These are phyloP conservation scores for Stereum hirsutum DNA, from an alignment of 1,284 basidiomycete species.

Conservation along the genomic window DNA sequence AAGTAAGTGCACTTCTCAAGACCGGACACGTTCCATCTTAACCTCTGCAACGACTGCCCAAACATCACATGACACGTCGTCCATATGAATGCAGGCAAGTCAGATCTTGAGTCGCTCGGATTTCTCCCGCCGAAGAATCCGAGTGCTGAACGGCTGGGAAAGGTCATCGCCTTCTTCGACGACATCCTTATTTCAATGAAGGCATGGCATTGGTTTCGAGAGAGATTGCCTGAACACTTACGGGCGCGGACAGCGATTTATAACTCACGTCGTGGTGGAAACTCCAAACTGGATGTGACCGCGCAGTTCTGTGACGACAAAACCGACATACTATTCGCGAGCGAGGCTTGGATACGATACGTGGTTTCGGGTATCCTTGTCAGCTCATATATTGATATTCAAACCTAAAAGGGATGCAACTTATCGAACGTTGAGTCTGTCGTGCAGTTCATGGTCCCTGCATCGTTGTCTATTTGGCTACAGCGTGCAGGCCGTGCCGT, in stretches of 20 bases:
- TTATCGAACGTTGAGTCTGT: not conserved
- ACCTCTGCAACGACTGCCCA: slow-evolving; percentile 1
- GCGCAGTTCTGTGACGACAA: not conserved
- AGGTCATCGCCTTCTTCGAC: slow-evolving; percentile 1
- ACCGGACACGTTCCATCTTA: not conserved
- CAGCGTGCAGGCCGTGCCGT: no score
- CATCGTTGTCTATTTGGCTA: no score
- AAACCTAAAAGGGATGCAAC: slow-evolving; percentile 2
- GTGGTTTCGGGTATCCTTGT: slow-evolving; percentile 3
- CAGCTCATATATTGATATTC: not conserved
- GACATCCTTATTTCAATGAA: slow-evolving; percentile 1
- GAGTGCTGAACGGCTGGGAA: not conserved
- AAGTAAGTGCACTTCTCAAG: not conserved
- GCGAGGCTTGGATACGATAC: slow-evolving; percentile 3
- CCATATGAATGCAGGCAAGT: no score
- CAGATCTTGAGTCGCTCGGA: slow-evolving; percentile 1
- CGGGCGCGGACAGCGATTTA: not conserved
- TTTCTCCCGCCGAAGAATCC: slow-evolving; percentile 5
- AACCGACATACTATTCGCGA: slow-evolving; percentile 3
- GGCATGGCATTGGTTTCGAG: slow-evolving; percentile 1
- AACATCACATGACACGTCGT: slow-evolving; percentile 7
- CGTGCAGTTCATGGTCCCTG: slow-evolving; percentile 3
- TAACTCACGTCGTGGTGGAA: not conserved
- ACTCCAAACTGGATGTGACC: not conserved
- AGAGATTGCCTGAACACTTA: not conserved